Evolutionary conservation across 1,284 basidiomycete genomes (phyloP), one percentile per base, ranked within the genome.

Genomic region (Phellopilus nigrolimitatus): DNA sequence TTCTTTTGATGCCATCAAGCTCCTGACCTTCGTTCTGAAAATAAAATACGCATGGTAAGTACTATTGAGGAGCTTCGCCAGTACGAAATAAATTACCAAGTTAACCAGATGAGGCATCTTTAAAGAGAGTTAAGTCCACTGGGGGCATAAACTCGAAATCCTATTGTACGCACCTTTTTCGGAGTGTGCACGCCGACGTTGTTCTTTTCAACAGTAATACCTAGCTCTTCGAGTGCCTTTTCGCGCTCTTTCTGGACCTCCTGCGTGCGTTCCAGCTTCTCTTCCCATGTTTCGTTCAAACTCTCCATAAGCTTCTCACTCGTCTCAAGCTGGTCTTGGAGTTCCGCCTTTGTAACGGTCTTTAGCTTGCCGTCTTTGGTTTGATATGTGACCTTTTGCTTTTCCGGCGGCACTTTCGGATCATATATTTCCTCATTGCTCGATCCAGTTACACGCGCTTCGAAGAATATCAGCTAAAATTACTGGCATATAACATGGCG

Each of bases 261-360:
- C 65, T 95, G 90, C 12, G 95, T 98, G 65, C 91, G 82, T 59
- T 75, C 70, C 74, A 99, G 73, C 75, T 99, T 99, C 71, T 97
- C 79, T 69, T 99, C 95, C 95, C 95, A 98, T 2, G 94, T 97
- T 72, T 98, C 90, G 66, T 97, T 97, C 66, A 98, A 71, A 60
- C 85, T 82, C 69, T 93, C 80, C 94, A 99, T 97, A 56, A 99
- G 73, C 73, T 97, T 98, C 74, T 99, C 95, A 66, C 90, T 90
- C 45, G 91, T 80, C 71, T 97, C 90, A 70, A 98, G 83, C 70
- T 98, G 95, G 58, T 99, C 95, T 66, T 98, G 93, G 47, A 99
- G 74, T 64, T 94, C 95, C 3, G 95, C 92, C 69, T 98, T 98
- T 28, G 93, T 93, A 57, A 99, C 94, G 3, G 89, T 95, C 75